Evolutionary conservation across 495 filamentous ascomycete species (phyloP).

Genomic region (Schizothecium vesticola): DNA sequence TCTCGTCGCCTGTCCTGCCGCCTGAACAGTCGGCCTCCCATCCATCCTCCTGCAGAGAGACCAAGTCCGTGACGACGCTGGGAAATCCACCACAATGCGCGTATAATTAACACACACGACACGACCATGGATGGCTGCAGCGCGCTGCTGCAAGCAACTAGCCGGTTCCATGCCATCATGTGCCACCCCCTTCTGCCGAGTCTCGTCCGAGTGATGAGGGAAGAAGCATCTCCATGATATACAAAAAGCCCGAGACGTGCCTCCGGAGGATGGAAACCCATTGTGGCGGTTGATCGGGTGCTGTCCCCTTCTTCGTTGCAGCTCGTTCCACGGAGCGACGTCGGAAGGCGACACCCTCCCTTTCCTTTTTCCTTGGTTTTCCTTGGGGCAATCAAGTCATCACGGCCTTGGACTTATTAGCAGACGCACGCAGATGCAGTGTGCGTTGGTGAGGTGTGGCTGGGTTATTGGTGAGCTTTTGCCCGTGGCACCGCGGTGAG

Average conservation of each 20-base stretch:
- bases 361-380: background rate
- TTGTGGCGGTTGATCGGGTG: background rate
- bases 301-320: background rate
- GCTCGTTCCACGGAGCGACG: background rate
- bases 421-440: slow-evolving; percentile 1
- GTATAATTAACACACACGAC: slow-evolving; percentile 1
- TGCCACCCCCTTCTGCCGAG: background rate
- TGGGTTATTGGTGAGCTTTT: background rate
- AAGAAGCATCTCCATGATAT: background rate
- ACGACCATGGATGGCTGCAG: background rate
- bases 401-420: background rate
- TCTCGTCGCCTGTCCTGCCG: background rate
- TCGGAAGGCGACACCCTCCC: background rate
- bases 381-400: background rate
- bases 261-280: background rate
- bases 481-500: background rate
- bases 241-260: background rate
- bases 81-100: background rate
- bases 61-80: background rate
- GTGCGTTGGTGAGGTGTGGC: slow-evolving; percentile 4
- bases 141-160: background rate
- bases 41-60: background rate
- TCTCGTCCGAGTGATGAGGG: background rate
- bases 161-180: slow-evolving; percentile 1
- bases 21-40: background rate